A percentile compares a stretch with the other conserved stretches of the same genome.
Evolutionary conservation across 345 rosid species (phyloP).

Genomic region (Bretschneidera sinensis): DNA sequence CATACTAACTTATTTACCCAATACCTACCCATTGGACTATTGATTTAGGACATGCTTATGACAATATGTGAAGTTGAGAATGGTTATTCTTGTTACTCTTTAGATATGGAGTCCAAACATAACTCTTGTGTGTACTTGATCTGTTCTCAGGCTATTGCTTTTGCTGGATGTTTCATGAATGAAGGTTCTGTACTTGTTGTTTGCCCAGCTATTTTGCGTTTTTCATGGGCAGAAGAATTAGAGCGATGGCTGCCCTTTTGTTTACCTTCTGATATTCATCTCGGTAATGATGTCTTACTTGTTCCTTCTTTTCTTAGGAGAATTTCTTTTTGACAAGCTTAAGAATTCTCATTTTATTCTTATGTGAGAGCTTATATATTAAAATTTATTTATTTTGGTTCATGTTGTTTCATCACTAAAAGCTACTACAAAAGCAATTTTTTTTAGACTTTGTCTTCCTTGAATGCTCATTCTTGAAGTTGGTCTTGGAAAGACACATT

Average conservation of each 20-base stretch:
- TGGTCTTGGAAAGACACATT: too few relatives aligned
- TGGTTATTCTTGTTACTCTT: background rate
- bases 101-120: background rate
- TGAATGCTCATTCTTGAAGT: too few relatives aligned
- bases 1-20: too few relatives aligned
- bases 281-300: constrained; percentile 39
- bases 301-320: background rate
- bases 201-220: constrained; percentile 90
- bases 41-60: too few relatives aligned
- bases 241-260: constrained; percentile 92
- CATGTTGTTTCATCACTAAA: too few relatives aligned
- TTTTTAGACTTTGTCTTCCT: too few relatives aligned
- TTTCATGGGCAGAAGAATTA: constrained; percentile 91
- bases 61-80: background rate
- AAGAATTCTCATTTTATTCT: background rate
- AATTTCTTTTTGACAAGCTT: background rate
- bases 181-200: constrained; percentile 87
- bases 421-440: too few relatives aligned
- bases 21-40: too few relatives aligned
- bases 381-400: background rate
- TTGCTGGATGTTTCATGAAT: constrained; percentile 76
- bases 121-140: constrained; percentile 10
- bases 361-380: background rate
- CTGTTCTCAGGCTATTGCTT: constrained; percentile 73
- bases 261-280: constrained; percentile 88